Evolutionary conservation across 2,329 filamentous ascomycete species (phyloP), one percentile per base, ranked within the genome.

Genomic region (Daldinia eschscholtzii): DNA sequence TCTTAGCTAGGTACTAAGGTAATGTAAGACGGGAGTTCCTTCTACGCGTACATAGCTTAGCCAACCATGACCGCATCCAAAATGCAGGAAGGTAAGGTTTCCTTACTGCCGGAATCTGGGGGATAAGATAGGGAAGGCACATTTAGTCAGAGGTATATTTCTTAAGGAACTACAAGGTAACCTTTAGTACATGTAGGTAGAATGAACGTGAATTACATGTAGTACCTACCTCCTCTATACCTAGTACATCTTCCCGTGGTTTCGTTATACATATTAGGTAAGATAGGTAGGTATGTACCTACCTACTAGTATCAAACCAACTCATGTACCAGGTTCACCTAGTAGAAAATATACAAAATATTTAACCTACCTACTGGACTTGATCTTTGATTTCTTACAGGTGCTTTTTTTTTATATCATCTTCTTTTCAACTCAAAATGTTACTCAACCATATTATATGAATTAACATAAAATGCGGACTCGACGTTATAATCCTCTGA

Each of bases 101-200:
- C 56, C 48, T 61, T 57, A 37, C 60, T 35, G 35, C 35, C 18
- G 55, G 59, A 60, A 67, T 67, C 65, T 18, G 65, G 61, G 58
- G 62, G 58, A 61, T 63, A 56, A 63, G 48, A 68, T 55, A 58
- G 37, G 35, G 12, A 23, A 55, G 10, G 20, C 18, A 46, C 42
- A 46, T 23, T 2, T 12, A 46, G 13, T 46, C 30, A 4, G 30
- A 33, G 30, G 4, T 33, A 33, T 2, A 33, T 33, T 33, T 9
- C 30, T 1, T 33, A 33, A 6, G 20, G 20, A 23, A 33, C 9
- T 33, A 9, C 30, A 1, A 33, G 30, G 3, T 33, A 33, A 33
- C 30, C 30, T 30, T 30, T 30, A 30, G 28, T 30, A 30, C 28
- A 4, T 30, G 28, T n/a, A n/a, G n/a, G n/a, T n/a, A n/a, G n/a